These are phyloP conservation scores for Tetraselmis chui DNA, from an alignment of 139 green algal species.

Conservation along the genomic window DNA sequence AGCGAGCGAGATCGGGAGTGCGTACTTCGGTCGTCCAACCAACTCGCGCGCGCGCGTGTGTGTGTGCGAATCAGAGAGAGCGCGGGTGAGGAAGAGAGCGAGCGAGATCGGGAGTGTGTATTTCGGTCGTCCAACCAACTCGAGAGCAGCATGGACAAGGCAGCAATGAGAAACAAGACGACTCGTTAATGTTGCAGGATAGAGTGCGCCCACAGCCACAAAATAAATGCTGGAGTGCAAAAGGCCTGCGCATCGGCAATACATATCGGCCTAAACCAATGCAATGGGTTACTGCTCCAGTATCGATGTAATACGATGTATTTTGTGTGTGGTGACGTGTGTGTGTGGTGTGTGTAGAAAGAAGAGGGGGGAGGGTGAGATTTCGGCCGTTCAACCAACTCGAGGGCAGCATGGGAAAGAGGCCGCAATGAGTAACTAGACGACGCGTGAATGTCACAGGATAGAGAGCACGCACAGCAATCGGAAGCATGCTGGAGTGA, in stretches of 20 bases:
- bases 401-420: not conserved
- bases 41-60: no score
- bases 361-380: no score
- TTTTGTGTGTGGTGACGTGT: no score
- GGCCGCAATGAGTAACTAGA: not conserved
- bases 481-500: not conserved
- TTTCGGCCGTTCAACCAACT: not conserved
- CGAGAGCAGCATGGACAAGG: not conserved
- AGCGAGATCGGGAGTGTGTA: no score
- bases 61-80: no score
- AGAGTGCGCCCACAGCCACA: not conserved
- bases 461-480: not conserved
- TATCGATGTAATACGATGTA: no score
- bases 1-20: no score
- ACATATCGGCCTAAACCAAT: no score
- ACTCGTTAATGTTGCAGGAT: not conserved
- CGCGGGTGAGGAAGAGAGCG: no score
- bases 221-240: not conserved
- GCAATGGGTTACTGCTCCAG: no score
- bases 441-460: not conserved
- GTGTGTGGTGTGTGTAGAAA: no score
- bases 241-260: not conserved
- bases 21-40: not conserved
- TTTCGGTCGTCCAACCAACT: not conserved
- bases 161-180: not conserved